These are phyloP conservation scores for Phylloporus rhodoxanthus DNA, from an alignment of 768 basidiomycete genomes.

Conservation along the genomic window DNA sequence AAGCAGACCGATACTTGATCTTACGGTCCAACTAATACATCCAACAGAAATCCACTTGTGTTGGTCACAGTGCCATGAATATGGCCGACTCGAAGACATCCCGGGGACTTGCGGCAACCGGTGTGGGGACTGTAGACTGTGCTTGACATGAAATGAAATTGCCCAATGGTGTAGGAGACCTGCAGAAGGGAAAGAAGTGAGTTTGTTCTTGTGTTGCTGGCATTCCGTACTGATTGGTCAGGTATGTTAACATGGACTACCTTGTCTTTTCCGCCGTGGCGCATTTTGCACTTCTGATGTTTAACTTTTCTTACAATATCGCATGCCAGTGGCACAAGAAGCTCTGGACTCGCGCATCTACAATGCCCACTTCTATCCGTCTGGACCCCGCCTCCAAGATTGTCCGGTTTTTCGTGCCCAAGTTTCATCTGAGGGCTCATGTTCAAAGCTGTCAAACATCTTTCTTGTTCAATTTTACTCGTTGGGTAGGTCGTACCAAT, in stretches of 20 bases:
- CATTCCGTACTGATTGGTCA: too few relatives aligned
- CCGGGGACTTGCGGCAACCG: background rate
- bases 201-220: too few relatives aligned
- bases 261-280: background rate
- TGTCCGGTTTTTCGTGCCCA: background rate
- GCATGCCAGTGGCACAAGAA: background rate
- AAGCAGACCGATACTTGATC: too few relatives aligned
- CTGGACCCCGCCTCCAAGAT: background rate
- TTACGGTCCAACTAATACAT: too few relatives aligned
- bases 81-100: background rate
- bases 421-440: background rate
- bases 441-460: background rate
- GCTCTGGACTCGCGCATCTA: background rate
- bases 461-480: background rate
- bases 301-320: background rate
- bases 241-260: background rate
- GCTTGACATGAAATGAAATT: constrained; percentile 1
- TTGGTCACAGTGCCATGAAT: constrained; percentile 1
- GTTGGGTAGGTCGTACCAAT: background rate
- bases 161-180: background rate
- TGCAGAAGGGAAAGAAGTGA: constrained; percentile 1
- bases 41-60: background rate
- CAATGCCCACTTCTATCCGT: background rate
- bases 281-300: background rate
- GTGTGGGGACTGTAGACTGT: background rate